Evolutionary conservation across 176 grass and related monocot species (phyloP).

Genomic region (Musa schizocarpa): DNA sequence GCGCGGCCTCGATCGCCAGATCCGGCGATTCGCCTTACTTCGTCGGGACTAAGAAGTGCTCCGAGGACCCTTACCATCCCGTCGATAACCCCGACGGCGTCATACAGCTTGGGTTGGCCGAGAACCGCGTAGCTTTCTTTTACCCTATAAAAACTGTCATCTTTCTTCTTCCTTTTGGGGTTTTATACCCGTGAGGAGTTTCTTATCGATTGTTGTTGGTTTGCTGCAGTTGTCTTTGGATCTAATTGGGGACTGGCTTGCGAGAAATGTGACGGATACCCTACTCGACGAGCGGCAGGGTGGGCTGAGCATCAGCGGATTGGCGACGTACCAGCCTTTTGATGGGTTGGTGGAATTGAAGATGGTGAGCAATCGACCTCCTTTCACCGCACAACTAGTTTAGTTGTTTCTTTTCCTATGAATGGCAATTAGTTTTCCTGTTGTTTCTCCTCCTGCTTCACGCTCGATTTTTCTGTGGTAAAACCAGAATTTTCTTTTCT

Average conservation of each 20-base stretch:
- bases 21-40: constrained; percentile 68
- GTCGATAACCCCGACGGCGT: constrained; percentile 50
- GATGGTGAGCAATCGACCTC: constrained; percentile 40
- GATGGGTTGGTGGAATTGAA: constrained; percentile 80
- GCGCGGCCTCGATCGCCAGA: constrained; percentile 31
- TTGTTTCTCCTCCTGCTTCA: background rate
- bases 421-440: no score
- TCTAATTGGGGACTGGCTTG: constrained; percentile 69
- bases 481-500: no score
- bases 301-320: constrained; percentile 56
- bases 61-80: constrained; percentile 48
- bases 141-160: background rate
- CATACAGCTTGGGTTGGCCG: constrained; percentile 78
- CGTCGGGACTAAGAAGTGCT: constrained; percentile 41
- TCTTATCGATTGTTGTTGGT: background rate
- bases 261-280: constrained; percentile 29
- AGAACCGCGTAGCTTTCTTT: constrained; percentile 52
- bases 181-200: background rate
- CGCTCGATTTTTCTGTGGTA: background rate
- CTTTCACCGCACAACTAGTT: no score
- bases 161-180: background rate
- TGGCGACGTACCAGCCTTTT: constrained; percentile 71
- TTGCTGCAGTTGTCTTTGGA: constrained; percentile 67
- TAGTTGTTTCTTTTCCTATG: no score
- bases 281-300: constrained; percentile 21